Evolutionary conservation across 2,329 filamentous ascomycete genomes (phyloP).

Genomic region (Penicillium vulpinum): DNA sequence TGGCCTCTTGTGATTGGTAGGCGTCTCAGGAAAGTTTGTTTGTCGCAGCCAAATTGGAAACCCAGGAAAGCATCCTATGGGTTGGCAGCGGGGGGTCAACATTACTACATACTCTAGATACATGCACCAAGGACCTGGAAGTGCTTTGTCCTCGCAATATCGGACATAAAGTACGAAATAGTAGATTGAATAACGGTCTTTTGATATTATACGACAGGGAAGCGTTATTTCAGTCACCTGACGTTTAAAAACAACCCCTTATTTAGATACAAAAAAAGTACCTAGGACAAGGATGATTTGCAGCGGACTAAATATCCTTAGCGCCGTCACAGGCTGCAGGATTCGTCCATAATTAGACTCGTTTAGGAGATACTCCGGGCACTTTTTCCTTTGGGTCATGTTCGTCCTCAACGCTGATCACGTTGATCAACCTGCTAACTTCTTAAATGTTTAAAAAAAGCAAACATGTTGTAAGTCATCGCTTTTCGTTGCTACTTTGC

Average conservation of each 20-base stretch:
- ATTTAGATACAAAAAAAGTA: too few relatives aligned
- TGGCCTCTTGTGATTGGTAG: slow-evolving; percentile 18
- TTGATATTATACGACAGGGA: slow-evolving; percentile 4
- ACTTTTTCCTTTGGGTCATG: slow-evolving; percentile 6
- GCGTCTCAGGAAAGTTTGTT: slow-evolving; percentile 8
- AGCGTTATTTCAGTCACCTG: slow-evolving; percentile 5
- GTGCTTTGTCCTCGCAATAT: not conserved
- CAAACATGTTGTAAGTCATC: slow-evolving; percentile 10
- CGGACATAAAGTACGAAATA: not conserved
- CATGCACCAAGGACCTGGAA: slow-evolving; percentile 1
- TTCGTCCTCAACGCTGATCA: slow-evolving; percentile 21
- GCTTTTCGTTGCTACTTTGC: not conserved
- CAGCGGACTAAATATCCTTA: slow-evolving; percentile 1
- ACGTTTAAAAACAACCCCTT: slow-evolving; percentile 1
- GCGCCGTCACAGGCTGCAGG: slow-evolving; percentile 3
- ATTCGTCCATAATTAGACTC: slow-evolving; percentile 16
- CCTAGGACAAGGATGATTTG: slow-evolving; percentile 7
- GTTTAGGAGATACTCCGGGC: slow-evolving; percentile 3
- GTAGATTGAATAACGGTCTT: not conserved
- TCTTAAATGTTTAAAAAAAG: slow-evolving; percentile 11
- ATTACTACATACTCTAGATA: slow-evolving; percentile 11
- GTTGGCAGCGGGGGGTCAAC: slow-evolving; percentile 4
- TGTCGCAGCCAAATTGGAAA: slow-evolving; percentile 6
- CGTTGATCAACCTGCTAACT: slow-evolving; percentile 16
- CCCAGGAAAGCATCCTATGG: slow-evolving; percentile 11